Percentiles rank a stretch among this genome's conserved stretches.
phyloP scores from a whole-genome alignment of 129 eudicot genomes.

The Oenanthe sinensis region DNA sequence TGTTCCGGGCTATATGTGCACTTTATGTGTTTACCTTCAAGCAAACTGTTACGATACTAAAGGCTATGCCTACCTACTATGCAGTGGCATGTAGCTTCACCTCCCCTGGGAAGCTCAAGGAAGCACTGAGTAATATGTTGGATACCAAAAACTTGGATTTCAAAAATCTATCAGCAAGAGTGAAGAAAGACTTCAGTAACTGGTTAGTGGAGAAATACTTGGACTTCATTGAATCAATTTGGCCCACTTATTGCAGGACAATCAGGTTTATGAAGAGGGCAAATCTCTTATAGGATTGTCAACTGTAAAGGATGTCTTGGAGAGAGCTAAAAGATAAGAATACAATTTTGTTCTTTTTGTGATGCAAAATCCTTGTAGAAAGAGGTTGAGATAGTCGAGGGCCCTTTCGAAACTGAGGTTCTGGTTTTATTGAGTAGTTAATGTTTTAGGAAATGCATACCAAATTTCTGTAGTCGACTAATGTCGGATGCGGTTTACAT shows the following conservation, averaged over 20 bases:
- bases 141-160: slow-evolving; percentile 39
- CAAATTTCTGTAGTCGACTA: not conserved
- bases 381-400: not conserved
- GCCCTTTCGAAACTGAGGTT: slow-evolving; percentile 1
- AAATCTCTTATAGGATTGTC: slow-evolving; percentile 42
- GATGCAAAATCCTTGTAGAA: slow-evolving; percentile 11
- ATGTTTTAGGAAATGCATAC: not conserved
- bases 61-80: slow-evolving; percentile 36
- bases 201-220: slow-evolving; percentile 47
- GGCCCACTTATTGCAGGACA: slow-evolving; percentile 77
- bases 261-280: slow-evolving; percentile 73
- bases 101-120: slow-evolving; percentile 31
- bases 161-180: slow-evolving; percentile 24
- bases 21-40: slow-evolving; percentile 64
- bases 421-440: not conserved
- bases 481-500: not conserved
- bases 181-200: slow-evolving; percentile 20
- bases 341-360: not conserved
- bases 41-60: slow-evolving; percentile 43
- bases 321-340: not conserved
- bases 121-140: slow-evolving; percentile 24
- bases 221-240: slow-evolving; percentile 67
- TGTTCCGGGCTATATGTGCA: slow-evolving; percentile 39
- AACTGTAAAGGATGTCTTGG: slow-evolving; percentile 1
- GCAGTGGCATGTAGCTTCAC: slow-evolving; percentile 22